These are phyloP conservation scores for Acer negundo DNA, from an alignment of 345 rosid genomes.

Conservation along the genomic window DNA sequence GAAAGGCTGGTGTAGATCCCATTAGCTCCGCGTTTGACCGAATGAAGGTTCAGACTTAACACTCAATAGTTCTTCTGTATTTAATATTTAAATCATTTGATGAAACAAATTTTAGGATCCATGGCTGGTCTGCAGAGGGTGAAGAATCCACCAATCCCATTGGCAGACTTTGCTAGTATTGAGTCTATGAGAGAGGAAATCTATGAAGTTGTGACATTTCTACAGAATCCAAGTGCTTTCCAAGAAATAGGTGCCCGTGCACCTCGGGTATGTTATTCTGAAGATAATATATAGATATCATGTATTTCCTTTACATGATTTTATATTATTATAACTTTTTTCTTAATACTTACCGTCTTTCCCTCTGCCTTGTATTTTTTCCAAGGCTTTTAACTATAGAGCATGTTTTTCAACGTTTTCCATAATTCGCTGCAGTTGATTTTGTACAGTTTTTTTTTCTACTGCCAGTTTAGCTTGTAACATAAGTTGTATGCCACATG, in stretches of 20 bases:
- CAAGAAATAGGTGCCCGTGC: slow-evolving; percentile 97
- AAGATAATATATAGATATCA: slow-evolving; percentile 12
- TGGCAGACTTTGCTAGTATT: slow-evolving; percentile 85
- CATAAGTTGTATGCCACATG: slow-evolving; percentile 14
- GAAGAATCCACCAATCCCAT: slow-evolving; percentile 91
- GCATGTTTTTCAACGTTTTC: not conserved
- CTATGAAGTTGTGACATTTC: slow-evolving; percentile 92
- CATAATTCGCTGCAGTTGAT: not conserved
- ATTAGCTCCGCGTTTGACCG: slow-evolving; percentile 80
- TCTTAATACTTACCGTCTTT: not conserved
- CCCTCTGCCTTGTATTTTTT: not conserved
- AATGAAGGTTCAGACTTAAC: slow-evolving; percentile 63
- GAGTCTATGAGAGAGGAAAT: slow-evolving; percentile 98
- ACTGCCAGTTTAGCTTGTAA: slow-evolving; percentile 4
- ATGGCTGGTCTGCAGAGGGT: slow-evolving; percentile 61
- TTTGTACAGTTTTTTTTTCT: not conserved
- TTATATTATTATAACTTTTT: not conserved
- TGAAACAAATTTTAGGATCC: slow-evolving; percentile 13
- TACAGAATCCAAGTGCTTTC: slow-evolving; percentile 88
- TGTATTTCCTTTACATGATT: slow-evolving; percentile 1
- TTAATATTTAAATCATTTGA: slow-evolving; percentile 2
- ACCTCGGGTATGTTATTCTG: slow-evolving; percentile 68
- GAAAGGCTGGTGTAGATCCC: slow-evolving; percentile 88
- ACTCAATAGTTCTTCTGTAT: slow-evolving; percentile 4
- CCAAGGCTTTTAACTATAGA: not conserved